Conservation (phyloP, 2,329 filamentous ascomycete genomes). For the Aspergillus japonicus region DNA sequence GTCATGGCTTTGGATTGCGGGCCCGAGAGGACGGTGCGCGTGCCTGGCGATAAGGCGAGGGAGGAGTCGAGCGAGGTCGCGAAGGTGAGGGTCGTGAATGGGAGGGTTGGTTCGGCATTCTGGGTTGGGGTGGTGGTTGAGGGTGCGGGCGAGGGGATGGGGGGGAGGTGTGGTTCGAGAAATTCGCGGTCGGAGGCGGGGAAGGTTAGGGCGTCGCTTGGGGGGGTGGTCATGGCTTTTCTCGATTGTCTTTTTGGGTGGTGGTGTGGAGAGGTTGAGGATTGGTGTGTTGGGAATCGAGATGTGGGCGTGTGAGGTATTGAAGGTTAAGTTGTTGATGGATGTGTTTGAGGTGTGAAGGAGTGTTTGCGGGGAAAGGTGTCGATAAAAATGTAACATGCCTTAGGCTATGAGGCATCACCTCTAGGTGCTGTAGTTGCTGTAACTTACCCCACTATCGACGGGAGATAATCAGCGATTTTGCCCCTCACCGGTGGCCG, state of each 20-base stretch:
- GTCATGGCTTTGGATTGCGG: constrained; percentile 87
- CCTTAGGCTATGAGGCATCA: too few relatives aligned
- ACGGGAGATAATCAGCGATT: too few relatives aligned
- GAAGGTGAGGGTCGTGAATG: constrained; percentile 75
- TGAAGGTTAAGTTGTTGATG: too few relatives aligned
- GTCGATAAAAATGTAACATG: too few relatives aligned
- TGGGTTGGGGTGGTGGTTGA: background rate
- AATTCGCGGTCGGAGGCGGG: constrained; percentile 5
- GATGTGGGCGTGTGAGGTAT: too few relatives aligned
- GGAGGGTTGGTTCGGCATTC: constrained; percentile 21
- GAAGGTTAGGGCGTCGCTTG: constrained; percentile 4
- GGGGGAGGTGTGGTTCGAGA: constrained; percentile 11
- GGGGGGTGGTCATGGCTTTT: background rate
- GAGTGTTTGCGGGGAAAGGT: too few relatives aligned
- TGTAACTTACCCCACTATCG: too few relatives aligned
- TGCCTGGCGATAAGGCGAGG: constrained; percentile 69
- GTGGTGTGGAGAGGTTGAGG: background rate
- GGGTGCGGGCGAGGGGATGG: background rate
- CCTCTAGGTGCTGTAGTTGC: too few relatives aligned
- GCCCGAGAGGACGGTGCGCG: constrained; percentile 76
- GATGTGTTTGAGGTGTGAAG: too few relatives aligned
- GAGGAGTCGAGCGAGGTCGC: constrained; percentile 81
- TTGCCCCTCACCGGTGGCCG: too few relatives aligned
- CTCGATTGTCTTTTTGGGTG: background rate
- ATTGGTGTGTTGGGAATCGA: background rate